Base-by-base conservation (phyloP, 202 grass and related monocot species). In the Elaeis oleifera region DNA sequence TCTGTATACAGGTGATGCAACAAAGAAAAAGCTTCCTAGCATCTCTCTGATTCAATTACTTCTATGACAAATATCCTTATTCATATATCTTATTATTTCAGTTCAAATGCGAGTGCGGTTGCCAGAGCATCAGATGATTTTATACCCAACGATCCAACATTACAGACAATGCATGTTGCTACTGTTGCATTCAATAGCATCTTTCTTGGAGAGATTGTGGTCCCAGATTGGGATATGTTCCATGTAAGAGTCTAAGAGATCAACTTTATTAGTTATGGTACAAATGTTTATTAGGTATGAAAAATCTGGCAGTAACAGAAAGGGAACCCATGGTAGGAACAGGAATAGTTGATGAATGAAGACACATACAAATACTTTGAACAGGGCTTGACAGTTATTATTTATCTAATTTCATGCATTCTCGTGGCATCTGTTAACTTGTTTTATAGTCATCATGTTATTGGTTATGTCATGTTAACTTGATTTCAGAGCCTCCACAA, bases 41-140 rank as follows among this genome's bases (percentile, higher is more conserved):
- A 55, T 51, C 7, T 22, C 23, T 56, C 5, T 63, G 18, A 16
- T 56, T 68, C 13, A 39, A 56, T 4, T 3, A 44, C 6, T 44
- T 44, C 36, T 44, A 23, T n/a, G 36, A 16, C n/a, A 59, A 7
- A 50, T 6, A 54, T 62, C 1, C 5, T 63, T 63, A n/a, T 2
- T 51, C 56, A 18, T 22, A 49, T 36, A 57, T 52, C 14, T 21
- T 51, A 16, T 20, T 4, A 11, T 54, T 73, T 50, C 58, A 73
- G 70, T 73, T 63, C 51, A 24, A 73, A 63, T 55, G 70, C 54
- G 26, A 73, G 59, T 32, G 60, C 59, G 11, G 62, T 73, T 44
- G 62, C 70, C 51, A 73, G 70, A 73, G 70, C 49, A 25, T 73
- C 70, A 73, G 70, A 73, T 63, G 70, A 73, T 8, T 73, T 63